phyloP scores from a whole-genome alignment of 495 filamentous ascomycete species.

The Hyaloscypha bicolor region DNA sequence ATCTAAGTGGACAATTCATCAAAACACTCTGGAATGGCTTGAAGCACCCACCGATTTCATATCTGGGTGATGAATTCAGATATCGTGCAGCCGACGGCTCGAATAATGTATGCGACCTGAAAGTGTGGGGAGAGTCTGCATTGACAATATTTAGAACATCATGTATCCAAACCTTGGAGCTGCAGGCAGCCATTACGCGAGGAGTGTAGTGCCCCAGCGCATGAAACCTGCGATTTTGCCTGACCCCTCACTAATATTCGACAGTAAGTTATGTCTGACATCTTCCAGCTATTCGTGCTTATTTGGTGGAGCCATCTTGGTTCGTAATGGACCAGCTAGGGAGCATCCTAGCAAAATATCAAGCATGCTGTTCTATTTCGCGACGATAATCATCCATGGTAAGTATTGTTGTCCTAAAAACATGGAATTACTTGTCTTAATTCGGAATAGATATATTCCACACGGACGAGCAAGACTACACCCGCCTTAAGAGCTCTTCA shows the following conservation, averaged over 20 bases:
- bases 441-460: slow-evolving; percentile 7
- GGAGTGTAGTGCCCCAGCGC: slow-evolving; percentile 64
- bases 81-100: slow-evolving; percentile 72
- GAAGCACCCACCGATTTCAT: slow-evolving; percentile 50
- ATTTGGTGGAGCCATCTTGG: background rate
- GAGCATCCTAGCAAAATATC: slow-evolving; percentile 62
- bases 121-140: slow-evolving; percentile 29
- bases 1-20: slow-evolving; percentile 72
- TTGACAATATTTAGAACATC: slow-evolving; percentile 43
- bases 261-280: slow-evolving; percentile 36
- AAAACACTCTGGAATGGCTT: slow-evolving; percentile 68
- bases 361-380: slow-evolving; percentile 83
- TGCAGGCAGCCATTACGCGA: slow-evolving; percentile 67
- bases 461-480: slow-evolving; percentile 44
- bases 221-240: slow-evolving; percentile 56
- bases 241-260: slow-evolving; percentile 64
- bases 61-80: slow-evolving; percentile 50
- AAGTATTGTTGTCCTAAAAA: too few species aligned
- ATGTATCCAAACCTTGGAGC: slow-evolving; percentile 65
- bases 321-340: background rate
- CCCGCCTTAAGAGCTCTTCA: slow-evolving; percentile 73
- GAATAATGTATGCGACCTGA: slow-evolving; percentile 28
- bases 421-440: too few species aligned
- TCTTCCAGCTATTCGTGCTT: background rate
- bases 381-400: slow-evolving; percentile 82